Evolutionary conservation across 2,329 filamentous ascomycete genomes (phyloP).

Genomic region (Shiraia sp.): DNA sequence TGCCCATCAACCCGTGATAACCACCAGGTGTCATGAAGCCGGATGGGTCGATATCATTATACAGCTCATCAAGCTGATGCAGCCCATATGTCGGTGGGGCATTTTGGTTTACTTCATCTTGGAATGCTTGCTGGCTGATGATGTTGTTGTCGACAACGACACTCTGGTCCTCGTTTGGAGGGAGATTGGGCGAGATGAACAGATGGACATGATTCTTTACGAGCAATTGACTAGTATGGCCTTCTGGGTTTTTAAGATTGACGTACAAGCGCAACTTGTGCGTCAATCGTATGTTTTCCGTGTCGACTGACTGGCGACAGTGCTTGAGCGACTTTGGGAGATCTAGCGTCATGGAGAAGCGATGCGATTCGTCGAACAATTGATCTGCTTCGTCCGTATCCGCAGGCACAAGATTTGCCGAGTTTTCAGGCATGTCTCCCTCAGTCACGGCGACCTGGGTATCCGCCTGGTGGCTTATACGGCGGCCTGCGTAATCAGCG

Average conservation of each 20-base stretch:
- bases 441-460: slow-evolving; percentile 39
- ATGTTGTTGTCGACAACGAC: slow-evolving; percentile 54
- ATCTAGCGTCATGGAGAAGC: slow-evolving; percentile 63
- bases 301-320: slow-evolving; percentile 88
- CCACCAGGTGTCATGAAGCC: slow-evolving; percentile 79
- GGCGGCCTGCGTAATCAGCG: slow-evolving; percentile 50
- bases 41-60: slow-evolving; percentile 79
- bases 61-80: slow-evolving; percentile 87
- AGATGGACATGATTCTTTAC: slow-evolving; percentile 89
- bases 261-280: slow-evolving; percentile 93
- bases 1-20: slow-evolving; percentile 58
- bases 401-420: slow-evolving; percentile 31
- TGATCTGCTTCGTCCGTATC: slow-evolving; percentile 43
- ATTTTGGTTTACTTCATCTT: slow-evolving; percentile 62
- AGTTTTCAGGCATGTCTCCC: slow-evolving; percentile 41
- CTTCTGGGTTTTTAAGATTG: slow-evolving; percentile 91
- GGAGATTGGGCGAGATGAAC: slow-evolving; percentile 93
- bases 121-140: slow-evolving; percentile 47
- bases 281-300: slow-evolving; percentile 84
- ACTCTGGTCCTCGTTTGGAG: slow-evolving; percentile 84
- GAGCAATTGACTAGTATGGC: slow-evolving; percentile 89
- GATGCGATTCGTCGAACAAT: slow-evolving; percentile 60
- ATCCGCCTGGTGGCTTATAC: slow-evolving; percentile 36
- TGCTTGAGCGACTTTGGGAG: slow-evolving; percentile 80
- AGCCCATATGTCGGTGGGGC: slow-evolving; percentile 93